A percentile compares a stretch with the other conserved stretches of the same genome.
Conservation (phyloP, 2,329 filamentous ascomycete species). For the Calonectria leucothoes region DNA sequence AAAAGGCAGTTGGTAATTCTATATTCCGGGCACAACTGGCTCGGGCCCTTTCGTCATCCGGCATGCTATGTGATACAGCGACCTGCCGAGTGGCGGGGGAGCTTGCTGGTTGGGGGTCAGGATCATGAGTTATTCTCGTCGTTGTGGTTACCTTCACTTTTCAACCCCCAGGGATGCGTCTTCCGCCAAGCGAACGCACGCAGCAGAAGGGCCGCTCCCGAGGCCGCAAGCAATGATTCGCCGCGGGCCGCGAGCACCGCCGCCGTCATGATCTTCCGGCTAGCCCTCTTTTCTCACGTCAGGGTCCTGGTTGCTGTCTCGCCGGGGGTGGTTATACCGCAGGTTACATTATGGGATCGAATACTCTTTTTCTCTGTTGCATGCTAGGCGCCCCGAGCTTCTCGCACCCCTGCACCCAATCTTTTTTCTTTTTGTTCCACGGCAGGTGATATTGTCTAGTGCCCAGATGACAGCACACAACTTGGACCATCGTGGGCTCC, state of each 20-base stretch:
- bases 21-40: neutral
- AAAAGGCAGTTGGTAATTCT: neutral
- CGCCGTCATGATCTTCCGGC: constrained; percentile 12
- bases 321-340: constrained; percentile 21
- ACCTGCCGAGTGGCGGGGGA: constrained; percentile 24
- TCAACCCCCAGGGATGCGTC: neutral
- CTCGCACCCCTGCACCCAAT: constrained; percentile 10
- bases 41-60: constrained; percentile 23
- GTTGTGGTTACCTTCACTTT: neutral
- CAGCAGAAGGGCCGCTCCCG: neutral
- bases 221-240: constrained; percentile 21
- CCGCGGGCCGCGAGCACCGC: constrained; percentile 1
- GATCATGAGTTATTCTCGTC: constrained; percentile 2
- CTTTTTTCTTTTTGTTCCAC: constrained; percentile 36
- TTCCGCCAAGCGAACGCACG: constrained; percentile 6
- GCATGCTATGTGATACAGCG: constrained; percentile 31
- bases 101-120: neutral
- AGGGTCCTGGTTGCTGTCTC: constrained; percentile 26
- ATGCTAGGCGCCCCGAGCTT: neutral
- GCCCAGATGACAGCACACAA: constrained; percentile 28
- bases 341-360: neutral
- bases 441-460: constrained; percentile 36
- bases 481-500: constrained; percentile 12
- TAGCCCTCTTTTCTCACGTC: constrained; percentile 18
- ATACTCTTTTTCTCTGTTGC: neutral